Evolutionary conservation across 2,329 filamentous ascomycete genomes (phyloP).

Genomic region (Dryadomyces quercivorus): DNA sequence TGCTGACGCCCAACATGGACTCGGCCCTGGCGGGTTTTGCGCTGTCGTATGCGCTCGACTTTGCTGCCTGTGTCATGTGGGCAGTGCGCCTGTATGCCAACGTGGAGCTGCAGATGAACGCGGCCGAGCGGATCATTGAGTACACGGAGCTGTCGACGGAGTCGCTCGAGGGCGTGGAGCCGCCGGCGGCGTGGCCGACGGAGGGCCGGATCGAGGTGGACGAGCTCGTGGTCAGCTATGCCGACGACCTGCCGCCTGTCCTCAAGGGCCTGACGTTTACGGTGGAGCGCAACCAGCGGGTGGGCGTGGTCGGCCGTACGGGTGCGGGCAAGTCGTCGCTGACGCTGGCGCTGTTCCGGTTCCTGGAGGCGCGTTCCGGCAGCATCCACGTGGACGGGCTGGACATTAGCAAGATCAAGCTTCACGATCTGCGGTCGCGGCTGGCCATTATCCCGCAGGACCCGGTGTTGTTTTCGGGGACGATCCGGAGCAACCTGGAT

Average conservation of each 20-base stretch:
- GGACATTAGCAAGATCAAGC: slow-evolving; percentile 59
- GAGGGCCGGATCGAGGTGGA: slow-evolving; percentile 62
- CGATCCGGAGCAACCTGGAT: slow-evolving; percentile 64
- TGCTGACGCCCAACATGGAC: slow-evolving; percentile 48
- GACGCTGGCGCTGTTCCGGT: slow-evolving; percentile 65
- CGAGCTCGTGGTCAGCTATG: slow-evolving; percentile 61
- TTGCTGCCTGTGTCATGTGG: slow-evolving; percentile 52
- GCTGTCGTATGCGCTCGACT: slow-evolving; percentile 60
- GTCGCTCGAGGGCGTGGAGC: slow-evolving; percentile 44
- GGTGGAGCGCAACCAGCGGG: slow-evolving; percentile 53
- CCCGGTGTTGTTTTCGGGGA: slow-evolving; percentile 71
- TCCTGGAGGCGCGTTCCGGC: slow-evolving; percentile 57
- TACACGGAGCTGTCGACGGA: slow-evolving; percentile 60
- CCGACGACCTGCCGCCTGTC: slow-evolving; percentile 56
- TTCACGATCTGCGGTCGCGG: slow-evolving; percentile 59
- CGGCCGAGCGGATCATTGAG: slow-evolving; percentile 63
- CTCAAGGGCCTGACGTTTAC: slow-evolving; percentile 57
- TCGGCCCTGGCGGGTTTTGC: slow-evolving; percentile 65
- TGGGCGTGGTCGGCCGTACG: slow-evolving; percentile 69
- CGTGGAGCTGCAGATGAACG: slow-evolving; percentile 68
- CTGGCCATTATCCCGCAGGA: slow-evolving; percentile 73
- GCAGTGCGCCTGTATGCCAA: slow-evolving; percentile 55
- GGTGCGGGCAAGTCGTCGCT: slow-evolving; percentile 69
- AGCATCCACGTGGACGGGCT: slow-evolving; percentile 59
- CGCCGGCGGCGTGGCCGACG: slow-evolving; percentile 63